Evolutionary conservation across 192 early-diverging fungal species (phyloP).

Genomic region (Dispira parvispora): DNA sequence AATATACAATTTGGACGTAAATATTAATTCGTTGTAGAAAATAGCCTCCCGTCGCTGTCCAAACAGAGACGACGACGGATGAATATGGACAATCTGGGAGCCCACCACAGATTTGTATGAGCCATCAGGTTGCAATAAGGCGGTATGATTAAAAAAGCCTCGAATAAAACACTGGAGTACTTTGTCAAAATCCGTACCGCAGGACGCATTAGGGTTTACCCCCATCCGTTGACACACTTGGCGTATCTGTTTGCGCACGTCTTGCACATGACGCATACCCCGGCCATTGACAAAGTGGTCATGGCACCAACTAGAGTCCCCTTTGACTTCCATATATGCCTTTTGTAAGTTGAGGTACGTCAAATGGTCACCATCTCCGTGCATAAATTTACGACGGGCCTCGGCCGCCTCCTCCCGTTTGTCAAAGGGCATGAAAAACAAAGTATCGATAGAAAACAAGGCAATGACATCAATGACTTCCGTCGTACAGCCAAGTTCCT

Average conservation of each 20-base stretch:
- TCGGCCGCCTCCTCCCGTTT: slow-evolving; percentile 71
- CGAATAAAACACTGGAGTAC: slow-evolving; percentile 73
- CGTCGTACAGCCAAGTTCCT: slow-evolving; percentile 49
- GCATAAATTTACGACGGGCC: slow-evolving; percentile 65
- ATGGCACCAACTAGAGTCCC: slow-evolving; percentile 73
- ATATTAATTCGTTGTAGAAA: slow-evolving; percentile 82
- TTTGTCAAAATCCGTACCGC: slow-evolving; percentile 53
- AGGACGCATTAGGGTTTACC: slow-evolving; percentile 41
- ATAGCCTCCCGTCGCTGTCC: slow-evolving; percentile 57
- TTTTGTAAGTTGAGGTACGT: slow-evolving; percentile 75
- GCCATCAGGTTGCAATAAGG: slow-evolving; percentile 71
- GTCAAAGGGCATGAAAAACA: slow-evolving; percentile 79
- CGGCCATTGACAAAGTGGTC: slow-evolving; percentile 84
- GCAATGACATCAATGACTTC: slow-evolving; percentile 85
- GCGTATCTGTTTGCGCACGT: slow-evolving; percentile 74
- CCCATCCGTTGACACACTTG: slow-evolving; percentile 54
- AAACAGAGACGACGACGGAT: slow-evolving; percentile 79
- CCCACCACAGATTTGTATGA: slow-evolving; percentile 48
- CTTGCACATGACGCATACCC: slow-evolving; percentile 70
- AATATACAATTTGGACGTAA: slow-evolving; percentile 80
- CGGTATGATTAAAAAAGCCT: slow-evolving; percentile 84
- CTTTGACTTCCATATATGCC: slow-evolving; percentile 58
- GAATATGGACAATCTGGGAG: slow-evolving; percentile 61
- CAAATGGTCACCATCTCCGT: slow-evolving; percentile 81
- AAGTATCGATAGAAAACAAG: slow-evolving; percentile 76